A percentile compares a stretch with the other conserved stretches of the same genome.
phyloP scores from a whole-genome alignment of 208 protist species.

The Trichomonas tenax region DNA sequence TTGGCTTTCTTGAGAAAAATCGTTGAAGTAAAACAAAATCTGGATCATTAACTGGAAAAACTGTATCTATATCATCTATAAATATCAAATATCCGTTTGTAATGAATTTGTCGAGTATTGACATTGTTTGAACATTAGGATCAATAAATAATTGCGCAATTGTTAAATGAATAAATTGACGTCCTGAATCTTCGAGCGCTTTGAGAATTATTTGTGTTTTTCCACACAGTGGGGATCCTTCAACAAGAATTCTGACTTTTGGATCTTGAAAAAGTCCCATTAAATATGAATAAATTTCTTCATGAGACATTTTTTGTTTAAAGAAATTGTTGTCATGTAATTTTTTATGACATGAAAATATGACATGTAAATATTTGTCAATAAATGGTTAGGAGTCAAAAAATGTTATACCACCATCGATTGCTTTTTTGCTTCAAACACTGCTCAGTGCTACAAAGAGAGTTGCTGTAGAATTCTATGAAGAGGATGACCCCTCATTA shows the following conservation, averaged over 20 bases:
- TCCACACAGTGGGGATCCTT: neutral
- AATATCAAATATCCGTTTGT: neutral
- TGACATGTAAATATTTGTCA: no score
- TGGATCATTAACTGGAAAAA: neutral
- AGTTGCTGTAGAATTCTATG: no score
- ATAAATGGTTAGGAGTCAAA: no score
- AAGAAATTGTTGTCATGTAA: no score
- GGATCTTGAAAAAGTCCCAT: neutral
- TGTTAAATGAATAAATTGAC: neutral
- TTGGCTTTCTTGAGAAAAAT: slow-evolving; percentile 13
- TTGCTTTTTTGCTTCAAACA: no score
- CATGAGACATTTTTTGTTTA: neutral
- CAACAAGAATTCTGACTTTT: neutral
- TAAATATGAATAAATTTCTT: neutral
- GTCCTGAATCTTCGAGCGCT: neutral
- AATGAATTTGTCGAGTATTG: neutral
- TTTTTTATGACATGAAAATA: no score
- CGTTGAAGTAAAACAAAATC: neutral
- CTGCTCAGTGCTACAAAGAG: no score
- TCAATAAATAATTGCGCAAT: neutral
- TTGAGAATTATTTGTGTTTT: neutral
- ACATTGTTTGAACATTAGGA: neutral
- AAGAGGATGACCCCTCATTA: no score
- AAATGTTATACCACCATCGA: no score
- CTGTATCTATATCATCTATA: neutral